Percentiles rank a stretch among this genome's conserved stretches.
These are phyloP conservation scores for Gossypium lobatum DNA, from an alignment of 441 rosid genomes.

Conservation along the genomic window DNA sequence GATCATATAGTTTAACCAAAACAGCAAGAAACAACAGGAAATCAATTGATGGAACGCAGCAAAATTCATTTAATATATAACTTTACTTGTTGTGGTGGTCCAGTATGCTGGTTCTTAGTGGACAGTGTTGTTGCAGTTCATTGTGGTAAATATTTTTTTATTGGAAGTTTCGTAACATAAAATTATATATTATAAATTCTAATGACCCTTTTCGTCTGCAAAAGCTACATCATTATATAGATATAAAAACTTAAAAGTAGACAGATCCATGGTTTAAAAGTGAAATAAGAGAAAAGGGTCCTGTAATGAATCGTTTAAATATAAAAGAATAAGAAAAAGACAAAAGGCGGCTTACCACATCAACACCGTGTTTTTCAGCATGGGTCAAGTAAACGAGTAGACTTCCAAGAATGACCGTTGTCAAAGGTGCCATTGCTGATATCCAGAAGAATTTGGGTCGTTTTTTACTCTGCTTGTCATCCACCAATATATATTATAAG, in stretches of 20 bases:
- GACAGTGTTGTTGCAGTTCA: neutral
- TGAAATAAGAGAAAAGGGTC: neutral
- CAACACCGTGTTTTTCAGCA: conserved; percentile 87
- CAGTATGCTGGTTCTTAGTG: neutral
- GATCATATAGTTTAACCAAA: neutral
- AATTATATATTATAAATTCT: neutral
- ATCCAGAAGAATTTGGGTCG: conserved; percentile 77
- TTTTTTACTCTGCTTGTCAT: conserved; percentile 53
- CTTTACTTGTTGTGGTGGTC: neutral
- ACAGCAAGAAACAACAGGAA: neutral
- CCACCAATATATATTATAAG: neutral
- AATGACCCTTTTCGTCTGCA: neutral
- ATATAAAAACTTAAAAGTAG: neutral
- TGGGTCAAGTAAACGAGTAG: conserved; percentile 70
- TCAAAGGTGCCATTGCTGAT: conserved; percentile 90
- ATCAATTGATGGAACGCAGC: neutral
- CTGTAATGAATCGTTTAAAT: neutral
- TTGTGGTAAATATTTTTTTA: neutral
- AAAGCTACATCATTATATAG: neutral
- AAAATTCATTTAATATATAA: neutral
- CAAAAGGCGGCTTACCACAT: conserved; percentile 50
- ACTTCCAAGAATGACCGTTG: conserved; percentile 78
- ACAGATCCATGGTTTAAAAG: neutral
- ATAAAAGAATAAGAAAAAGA: neutral
- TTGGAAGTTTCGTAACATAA: neutral